These are phyloP conservation scores for Aureobasidium musti DNA, from an alignment of 2,329 filamentous ascomycete species.

Conservation along the genomic window DNA sequence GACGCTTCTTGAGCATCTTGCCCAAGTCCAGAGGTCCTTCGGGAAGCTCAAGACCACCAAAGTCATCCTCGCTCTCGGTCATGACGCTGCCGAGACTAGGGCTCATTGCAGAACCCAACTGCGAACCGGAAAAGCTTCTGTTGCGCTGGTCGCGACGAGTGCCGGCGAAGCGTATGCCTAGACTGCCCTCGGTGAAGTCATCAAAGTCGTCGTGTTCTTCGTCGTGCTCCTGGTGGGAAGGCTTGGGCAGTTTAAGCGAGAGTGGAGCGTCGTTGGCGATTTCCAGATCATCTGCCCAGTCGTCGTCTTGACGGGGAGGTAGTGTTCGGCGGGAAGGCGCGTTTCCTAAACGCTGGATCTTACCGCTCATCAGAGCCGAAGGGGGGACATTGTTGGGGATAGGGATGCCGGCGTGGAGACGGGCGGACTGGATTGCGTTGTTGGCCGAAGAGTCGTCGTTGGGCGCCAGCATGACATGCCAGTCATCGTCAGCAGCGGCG, in stretches of 20 bases:
- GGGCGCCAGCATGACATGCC: conserved; percentile 79
- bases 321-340: conserved; percentile 48
- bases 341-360: conserved; percentile 82
- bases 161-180: conserved; percentile 86
- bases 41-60: conserved; percentile 86
- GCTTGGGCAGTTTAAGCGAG: conserved; percentile 45
- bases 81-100: conserved; percentile 91
- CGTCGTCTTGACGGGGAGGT: conserved; percentile 46
- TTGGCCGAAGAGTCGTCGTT: conserved; percentile 82
- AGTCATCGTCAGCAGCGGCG: conserved; percentile 76
- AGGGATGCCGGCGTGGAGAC: conserved; percentile 79
- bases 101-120: conserved; percentile 73
- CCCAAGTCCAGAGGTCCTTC: conserved; percentile 80
- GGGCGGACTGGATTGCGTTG: conserved; percentile 84
- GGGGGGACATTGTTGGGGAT: conserved; percentile 83
- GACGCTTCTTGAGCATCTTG: conserved; percentile 70
- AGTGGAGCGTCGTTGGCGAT: conserved; percentile 47
- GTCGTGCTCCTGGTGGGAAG: neutral
- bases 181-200: conserved; percentile 89
- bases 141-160: conserved; percentile 77
- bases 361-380: conserved; percentile 86
- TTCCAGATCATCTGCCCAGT: conserved; percentile 56
- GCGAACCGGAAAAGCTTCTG: conserved; percentile 69
- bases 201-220: conserved; percentile 71
- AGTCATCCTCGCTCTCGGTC: conserved; percentile 85